These are phyloP conservation scores for Coemansia sp. DNA, from an alignment of 192 early-diverging fungal genomes.

Conservation along the genomic window DNA sequence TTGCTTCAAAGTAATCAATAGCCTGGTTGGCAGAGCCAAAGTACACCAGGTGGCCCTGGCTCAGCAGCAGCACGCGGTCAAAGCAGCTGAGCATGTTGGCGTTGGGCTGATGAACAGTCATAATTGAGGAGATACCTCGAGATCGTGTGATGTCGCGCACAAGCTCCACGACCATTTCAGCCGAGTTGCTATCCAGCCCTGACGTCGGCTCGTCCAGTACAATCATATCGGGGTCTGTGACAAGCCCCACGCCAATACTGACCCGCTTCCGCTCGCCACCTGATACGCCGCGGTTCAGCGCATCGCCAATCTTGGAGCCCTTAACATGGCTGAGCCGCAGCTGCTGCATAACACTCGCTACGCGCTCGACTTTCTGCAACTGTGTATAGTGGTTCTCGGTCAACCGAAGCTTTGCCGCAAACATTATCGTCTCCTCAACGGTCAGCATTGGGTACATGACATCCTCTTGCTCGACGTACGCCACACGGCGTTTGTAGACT, in stretches of 20 bases:
- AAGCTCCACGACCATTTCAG: slow-evolving; percentile 91
- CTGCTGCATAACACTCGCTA: slow-evolving; percentile 80
- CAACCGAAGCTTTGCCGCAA: slow-evolving; percentile 82
- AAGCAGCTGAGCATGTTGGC: slow-evolving; percentile 89
- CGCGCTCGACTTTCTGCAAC: slow-evolving; percentile 66
- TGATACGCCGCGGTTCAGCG: slow-evolving; percentile 72
- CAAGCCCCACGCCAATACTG: slow-evolving; percentile 90
- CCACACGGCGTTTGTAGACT: slow-evolving; percentile 69
- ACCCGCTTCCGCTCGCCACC: slow-evolving; percentile 94
- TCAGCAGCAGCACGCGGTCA: slow-evolving; percentile 83
- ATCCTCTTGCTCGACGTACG: slow-evolving; percentile 93
- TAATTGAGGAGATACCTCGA: slow-evolving; percentile 80
- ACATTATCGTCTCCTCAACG: slow-evolving; percentile 87
- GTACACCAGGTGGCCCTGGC: slow-evolving; percentile 78
- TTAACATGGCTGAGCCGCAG: slow-evolving; percentile 82
- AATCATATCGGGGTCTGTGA: slow-evolving; percentile 87
- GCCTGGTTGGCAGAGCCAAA: slow-evolving; percentile 69
- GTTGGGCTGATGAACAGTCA: slow-evolving; percentile 95
- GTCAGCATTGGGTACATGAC: slow-evolving; percentile 81
- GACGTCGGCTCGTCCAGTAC: slow-evolving; percentile 85
- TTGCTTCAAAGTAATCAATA: slow-evolving; percentile 68
- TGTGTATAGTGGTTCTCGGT: slow-evolving; percentile 64
- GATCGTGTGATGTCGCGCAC: slow-evolving; percentile 73
- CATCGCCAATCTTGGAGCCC: slow-evolving; percentile 74
- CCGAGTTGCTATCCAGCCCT: slow-evolving; percentile 89